Evolutionary conservation across 306 rosid species (phyloP).

Genomic region (Geum urbanum): DNA sequence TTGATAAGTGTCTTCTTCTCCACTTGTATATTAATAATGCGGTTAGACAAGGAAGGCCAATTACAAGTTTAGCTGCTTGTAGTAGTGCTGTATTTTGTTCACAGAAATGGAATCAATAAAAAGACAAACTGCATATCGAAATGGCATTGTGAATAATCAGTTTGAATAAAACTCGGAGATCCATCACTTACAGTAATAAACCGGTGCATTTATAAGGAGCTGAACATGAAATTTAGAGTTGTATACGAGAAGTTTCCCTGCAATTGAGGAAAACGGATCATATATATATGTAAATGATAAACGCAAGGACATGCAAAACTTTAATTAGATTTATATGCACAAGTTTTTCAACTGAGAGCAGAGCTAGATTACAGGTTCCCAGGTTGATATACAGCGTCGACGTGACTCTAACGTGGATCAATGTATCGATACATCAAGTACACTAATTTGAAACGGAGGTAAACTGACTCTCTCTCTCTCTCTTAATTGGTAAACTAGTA

Average conservation of each 20-base stretch:
- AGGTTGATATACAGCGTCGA: background rate
- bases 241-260: background rate
- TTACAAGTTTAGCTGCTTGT: background rate
- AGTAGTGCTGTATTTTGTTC: background rate
- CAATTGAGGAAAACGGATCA: background rate
- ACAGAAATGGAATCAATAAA: background rate
- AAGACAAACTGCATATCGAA: background rate
- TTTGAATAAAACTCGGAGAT: background rate
- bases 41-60: constrained; percentile 4
- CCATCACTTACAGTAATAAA: background rate
- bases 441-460: background rate
- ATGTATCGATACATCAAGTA: background rate
- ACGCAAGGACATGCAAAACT: background rate
- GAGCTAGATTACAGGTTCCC: background rate
- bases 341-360: background rate
- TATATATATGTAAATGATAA: background rate
- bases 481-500: too few species aligned
- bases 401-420: background rate
- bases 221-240: background rate
- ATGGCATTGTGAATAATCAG: background rate
- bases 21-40: background rate
- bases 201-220: background rate
- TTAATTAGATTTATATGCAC: background rate
- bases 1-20: background rate
- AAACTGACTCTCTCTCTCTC: too few species aligned